Percentiles rank a stretch among this genome's conserved stretches.
phyloP scores from a whole-genome alignment of 2,329 filamentous ascomycete species.

The Fusarium sp. region DNA sequence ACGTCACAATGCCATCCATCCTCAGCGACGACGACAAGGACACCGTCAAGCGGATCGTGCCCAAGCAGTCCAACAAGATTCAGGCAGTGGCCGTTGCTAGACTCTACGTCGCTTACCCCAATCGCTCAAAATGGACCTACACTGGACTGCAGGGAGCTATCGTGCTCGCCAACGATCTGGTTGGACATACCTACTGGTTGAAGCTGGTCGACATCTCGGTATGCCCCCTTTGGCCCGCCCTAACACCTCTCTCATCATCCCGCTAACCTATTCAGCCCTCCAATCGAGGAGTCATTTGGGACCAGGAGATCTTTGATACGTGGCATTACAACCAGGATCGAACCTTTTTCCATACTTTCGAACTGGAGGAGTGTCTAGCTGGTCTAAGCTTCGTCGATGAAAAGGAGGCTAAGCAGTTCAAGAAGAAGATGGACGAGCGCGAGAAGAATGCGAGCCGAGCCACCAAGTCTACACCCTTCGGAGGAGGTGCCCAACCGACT shows the following conservation, averaged over 20 bases:
- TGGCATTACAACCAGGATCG: slow-evolving; percentile 97
- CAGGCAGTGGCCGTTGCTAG: slow-evolving; percentile 92
- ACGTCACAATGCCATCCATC: slow-evolving; percentile 68
- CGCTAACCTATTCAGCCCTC: slow-evolving; percentile 65
- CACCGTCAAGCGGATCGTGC: slow-evolving; percentile 92
- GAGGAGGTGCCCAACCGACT: slow-evolving; percentile 56
- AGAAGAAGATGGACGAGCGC: slow-evolving; percentile 96
- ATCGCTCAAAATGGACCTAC: slow-evolving; percentile 88
- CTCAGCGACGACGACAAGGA: slow-evolving; percentile 95
- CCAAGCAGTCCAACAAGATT: slow-evolving; percentile 97
- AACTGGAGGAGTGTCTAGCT: slow-evolving; percentile 91
- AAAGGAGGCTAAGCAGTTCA: slow-evolving; percentile 96
- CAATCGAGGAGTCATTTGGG: slow-evolving; percentile 90
- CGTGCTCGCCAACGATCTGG: slow-evolving; percentile 91
- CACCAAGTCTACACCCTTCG: slow-evolving; percentile 82
- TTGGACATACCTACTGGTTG: slow-evolving; percentile 96
- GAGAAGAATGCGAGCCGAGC: slow-evolving; percentile 96
- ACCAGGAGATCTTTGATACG: slow-evolving; percentile 96
- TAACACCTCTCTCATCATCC: slow-evolving; percentile 9
- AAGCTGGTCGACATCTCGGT: slow-evolving; percentile 98
- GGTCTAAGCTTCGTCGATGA: slow-evolving; percentile 94
- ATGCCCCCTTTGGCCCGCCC: slow-evolving; percentile 38
- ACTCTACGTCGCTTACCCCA: slow-evolving; percentile 92
- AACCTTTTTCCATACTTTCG: slow-evolving; percentile 97
- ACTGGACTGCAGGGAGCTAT: slow-evolving; percentile 92